Evolutionary conservation across 1,284 basidiomycete genomes (phyloP).

Genomic region (Malassezia nana): DNA sequence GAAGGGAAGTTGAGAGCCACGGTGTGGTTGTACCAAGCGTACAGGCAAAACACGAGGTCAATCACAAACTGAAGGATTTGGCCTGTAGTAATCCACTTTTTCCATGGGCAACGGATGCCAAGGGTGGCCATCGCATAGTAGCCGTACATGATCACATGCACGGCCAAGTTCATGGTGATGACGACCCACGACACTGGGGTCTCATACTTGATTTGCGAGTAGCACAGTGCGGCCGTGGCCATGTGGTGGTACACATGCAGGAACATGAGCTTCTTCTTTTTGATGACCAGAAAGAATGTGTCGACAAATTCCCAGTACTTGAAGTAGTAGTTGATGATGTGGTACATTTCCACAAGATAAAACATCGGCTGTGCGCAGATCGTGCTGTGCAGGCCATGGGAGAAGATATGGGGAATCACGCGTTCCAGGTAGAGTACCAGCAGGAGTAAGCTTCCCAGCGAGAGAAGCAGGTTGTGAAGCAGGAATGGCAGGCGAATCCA

Average conservation of each 20-base stretch:
- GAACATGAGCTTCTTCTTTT: conserved; percentile 87
- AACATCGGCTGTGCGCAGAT: conserved; percentile 56
- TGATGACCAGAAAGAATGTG: conserved; percentile 88
- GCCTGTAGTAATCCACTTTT: conserved; percentile 86
- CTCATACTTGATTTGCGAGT: conserved; percentile 70
- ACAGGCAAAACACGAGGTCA: conserved; percentile 9
- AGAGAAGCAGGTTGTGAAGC: conserved; percentile 80
- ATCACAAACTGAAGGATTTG: conserved; percentile 60
- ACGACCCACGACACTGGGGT: conserved; percentile 82
- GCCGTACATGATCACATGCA: conserved; percentile 87
- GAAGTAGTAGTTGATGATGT: conserved; percentile 82
- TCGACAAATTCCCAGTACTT: conserved; percentile 65
- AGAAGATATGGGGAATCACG: conserved; percentile 27
- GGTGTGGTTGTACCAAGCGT: conserved; percentile 25
- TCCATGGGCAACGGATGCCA: conserved; percentile 57
- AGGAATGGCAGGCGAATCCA: conserved; percentile 67
- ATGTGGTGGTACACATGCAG: conserved; percentile 98
- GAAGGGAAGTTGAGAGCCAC: conserved; percentile 50
- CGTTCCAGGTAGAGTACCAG: conserved; percentile 77
- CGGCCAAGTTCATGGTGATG: conserved; percentile 79
- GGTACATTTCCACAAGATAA: conserved; percentile 49
- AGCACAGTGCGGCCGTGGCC: conserved; percentile 92
- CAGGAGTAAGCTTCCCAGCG: conserved; percentile 67
- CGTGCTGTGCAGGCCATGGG: conserved; percentile 51
- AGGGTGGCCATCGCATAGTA: conserved; percentile 42